These are phyloP conservation scores for Gaertneriomyces sp. DNA, from an alignment of 192 early-diverging fungal species.

Conservation along the genomic window DNA sequence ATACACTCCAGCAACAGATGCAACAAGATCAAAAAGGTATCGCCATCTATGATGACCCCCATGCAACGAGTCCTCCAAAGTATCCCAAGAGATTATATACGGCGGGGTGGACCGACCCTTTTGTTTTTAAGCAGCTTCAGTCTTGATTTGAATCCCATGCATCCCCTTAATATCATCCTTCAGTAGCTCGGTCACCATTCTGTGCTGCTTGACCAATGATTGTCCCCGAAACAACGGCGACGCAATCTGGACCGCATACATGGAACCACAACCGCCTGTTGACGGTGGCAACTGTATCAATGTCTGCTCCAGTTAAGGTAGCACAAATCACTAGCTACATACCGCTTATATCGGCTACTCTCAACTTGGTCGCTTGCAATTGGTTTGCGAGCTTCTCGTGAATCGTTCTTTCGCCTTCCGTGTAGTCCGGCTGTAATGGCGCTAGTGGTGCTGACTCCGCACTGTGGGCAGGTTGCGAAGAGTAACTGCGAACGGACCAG, in stretches of 20 bases:
- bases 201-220: conserved; percentile 82
- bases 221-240: conserved; percentile 72
- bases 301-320: not conserved
- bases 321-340: conserved; percentile 3
- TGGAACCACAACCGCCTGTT: conserved; percentile 91
- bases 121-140: conserved; percentile 16
- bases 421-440: conserved; percentile 23
- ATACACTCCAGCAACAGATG: no score
- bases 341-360: conserved; percentile 84
- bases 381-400: conserved; percentile 68
- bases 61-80: no score
- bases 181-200: conserved; percentile 80
- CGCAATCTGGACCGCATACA: conserved; percentile 91
- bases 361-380: conserved; percentile 65
- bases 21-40: no score
- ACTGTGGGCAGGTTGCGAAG: not conserved
- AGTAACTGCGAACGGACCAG: no score
- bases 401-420: conserved; percentile 68
- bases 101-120: no score
- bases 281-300: not conserved
- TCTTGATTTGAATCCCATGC: conserved; percentile 73
- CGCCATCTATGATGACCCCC: no score
- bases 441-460: conserved; percentile 6
- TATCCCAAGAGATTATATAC: no score
- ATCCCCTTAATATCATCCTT: conserved; percentile 88